These are phyloP conservation scores for Saprolegnia diclina DNA, from an alignment of 352 stramenopile species.

Conservation along the genomic window DNA sequence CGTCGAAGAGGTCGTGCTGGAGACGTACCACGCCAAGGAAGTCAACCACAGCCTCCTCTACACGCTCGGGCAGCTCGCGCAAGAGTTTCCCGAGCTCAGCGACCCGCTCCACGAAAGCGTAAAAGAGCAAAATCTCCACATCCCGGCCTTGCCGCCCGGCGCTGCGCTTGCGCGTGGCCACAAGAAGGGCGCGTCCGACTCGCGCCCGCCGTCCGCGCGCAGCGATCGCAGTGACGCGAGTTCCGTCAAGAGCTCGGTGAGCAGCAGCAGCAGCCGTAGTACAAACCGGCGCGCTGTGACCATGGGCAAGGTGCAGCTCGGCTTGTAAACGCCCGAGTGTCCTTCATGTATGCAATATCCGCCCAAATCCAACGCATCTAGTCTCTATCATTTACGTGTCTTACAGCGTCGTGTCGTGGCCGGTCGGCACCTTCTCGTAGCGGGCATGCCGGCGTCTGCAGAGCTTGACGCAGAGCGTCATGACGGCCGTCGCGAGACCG, in stretches of 20 bases:
- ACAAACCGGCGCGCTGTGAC: not conserved
- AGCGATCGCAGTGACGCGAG: slow-evolving; percentile 49
- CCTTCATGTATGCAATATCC: not conserved
- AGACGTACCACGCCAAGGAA: slow-evolving; percentile 68
- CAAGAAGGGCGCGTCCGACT: slow-evolving; percentile 26
- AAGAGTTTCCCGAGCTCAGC: slow-evolving; percentile 92
- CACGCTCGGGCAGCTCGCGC: slow-evolving; percentile 87
- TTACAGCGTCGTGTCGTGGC: too few species aligned
- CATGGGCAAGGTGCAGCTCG: not conserved
- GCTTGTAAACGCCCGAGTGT: not conserved
- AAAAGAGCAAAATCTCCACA: slow-evolving; percentile 65
- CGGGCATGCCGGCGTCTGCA: not conserved
- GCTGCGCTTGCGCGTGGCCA: slow-evolving; percentile 34
- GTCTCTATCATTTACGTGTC: too few species aligned
- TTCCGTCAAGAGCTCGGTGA: not conserved
- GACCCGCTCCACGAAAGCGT: slow-evolving; percentile 70
- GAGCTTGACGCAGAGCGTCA: not conserved
- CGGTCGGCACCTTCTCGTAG: not conserved
- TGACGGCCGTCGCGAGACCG: not conserved
- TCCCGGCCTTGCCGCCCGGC: slow-evolving; percentile 65
- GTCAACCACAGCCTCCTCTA: slow-evolving; percentile 84
- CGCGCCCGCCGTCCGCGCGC: slow-evolving; percentile 52
- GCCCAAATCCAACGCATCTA: too few species aligned
- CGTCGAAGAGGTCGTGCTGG: slow-evolving; percentile 81
- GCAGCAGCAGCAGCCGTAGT: not conserved